These are phyloP conservation scores for Sclerotinia trifoliorum DNA, from an alignment of 2,329 filamentous ascomycete genomes.

Conservation along the genomic window DNA sequence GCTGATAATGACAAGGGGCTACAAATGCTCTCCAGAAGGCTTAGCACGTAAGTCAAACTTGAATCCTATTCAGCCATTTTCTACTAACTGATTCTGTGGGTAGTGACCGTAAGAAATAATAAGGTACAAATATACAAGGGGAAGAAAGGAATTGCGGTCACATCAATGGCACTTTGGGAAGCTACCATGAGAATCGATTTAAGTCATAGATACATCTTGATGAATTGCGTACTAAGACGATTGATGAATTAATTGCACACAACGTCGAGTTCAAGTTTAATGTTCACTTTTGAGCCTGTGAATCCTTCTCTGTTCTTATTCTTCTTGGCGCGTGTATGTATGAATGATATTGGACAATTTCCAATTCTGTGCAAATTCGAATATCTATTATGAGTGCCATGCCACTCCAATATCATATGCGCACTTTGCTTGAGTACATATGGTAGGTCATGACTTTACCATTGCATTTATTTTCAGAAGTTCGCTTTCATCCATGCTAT, in stretches of 20 bases:
- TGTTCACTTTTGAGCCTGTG: background rate
- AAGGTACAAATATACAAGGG: slow-evolving; percentile 19
- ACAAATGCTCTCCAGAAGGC: slow-evolving; percentile 80
- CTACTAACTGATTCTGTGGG: slow-evolving; percentile 17
- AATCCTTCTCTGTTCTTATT: background rate
- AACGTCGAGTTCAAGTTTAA: slow-evolving; percentile 18
- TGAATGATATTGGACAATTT: background rate
- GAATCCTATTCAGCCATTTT: background rate
- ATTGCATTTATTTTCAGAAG: no score
- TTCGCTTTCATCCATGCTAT: no score
- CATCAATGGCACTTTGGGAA: slow-evolving; percentile 14
- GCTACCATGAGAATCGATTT: slow-evolving; percentile 15
- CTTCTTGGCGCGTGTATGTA: background rate
- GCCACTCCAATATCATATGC: no score
- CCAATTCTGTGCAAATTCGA: no score
- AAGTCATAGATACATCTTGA: slow-evolving; percentile 23
- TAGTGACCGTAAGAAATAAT: slow-evolving; percentile 35
- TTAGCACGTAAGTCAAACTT: slow-evolving; percentile 82
- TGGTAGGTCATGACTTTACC: no score
- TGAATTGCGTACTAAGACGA: slow-evolving; percentile 8
- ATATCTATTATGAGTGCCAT: no score
- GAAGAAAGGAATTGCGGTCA: background rate
- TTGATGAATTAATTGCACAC: slow-evolving; percentile 19
- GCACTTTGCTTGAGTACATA: no score
- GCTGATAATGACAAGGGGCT: slow-evolving; percentile 90